Conservation (phyloP, 345 rosid genomes). For the Brassica juncea region DNA sequence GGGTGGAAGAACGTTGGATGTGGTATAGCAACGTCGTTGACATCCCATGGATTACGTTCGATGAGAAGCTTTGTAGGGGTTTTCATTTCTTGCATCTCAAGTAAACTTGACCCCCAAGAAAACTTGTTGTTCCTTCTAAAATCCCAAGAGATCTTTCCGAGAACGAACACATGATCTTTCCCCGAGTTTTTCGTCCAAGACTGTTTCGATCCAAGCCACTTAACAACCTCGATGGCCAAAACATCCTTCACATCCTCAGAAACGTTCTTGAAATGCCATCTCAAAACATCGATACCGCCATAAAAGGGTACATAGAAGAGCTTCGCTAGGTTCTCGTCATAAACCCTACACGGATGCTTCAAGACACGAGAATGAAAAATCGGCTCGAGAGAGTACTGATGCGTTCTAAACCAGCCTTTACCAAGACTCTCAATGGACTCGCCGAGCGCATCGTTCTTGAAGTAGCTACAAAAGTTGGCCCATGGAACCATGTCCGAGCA, state of each 20-base stretch:
- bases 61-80: constrained; percentile 78
- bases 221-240: constrained; percentile 55
- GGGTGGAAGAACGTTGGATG: constrained; percentile 90
- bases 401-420: constrained; percentile 63
- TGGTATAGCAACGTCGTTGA: constrained; percentile 76
- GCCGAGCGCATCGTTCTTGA: constrained; percentile 63
- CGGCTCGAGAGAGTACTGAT: constrained; percentile 77
- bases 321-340: constrained; percentile 59
- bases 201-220: constrained; percentile 63
- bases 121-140: constrained; percentile 57
- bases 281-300: constrained; percentile 75
- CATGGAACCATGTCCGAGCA: constrained; percentile 83
- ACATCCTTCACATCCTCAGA: constrained; percentile 66
- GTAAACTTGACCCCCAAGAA: constrained; percentile 74
- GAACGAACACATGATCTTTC: constrained; percentile 83
- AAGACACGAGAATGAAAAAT: constrained; percentile 69
- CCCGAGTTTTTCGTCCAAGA: constrained; percentile 63
- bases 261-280: constrained; percentile 93
- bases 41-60: constrained; percentile 86
- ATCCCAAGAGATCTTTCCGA: constrained; percentile 90
- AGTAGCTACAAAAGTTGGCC: constrained; percentile 59
- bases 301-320: constrained; percentile 82
- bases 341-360: constrained; percentile 83
- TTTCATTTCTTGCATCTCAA: constrained; percentile 70
- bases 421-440: constrained; percentile 64